Evolutionary conservation across 2,329 filamentous ascomycete genomes (phyloP).

Genomic region (Phyllosticta ampelicida): DNA sequence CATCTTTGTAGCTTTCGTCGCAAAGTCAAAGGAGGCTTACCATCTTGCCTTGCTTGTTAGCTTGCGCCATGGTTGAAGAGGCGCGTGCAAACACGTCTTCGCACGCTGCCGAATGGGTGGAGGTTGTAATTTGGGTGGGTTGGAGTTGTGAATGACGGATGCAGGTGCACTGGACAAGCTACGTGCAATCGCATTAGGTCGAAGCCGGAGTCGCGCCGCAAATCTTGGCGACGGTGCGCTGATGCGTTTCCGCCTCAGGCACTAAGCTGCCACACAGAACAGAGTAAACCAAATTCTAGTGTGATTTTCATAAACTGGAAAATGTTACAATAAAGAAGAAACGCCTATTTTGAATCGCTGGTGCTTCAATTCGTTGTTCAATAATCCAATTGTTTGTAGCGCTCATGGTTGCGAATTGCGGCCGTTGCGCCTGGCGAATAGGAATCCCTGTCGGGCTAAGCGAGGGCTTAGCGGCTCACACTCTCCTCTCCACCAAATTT

Average conservation of each 20-base stretch:
- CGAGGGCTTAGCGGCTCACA: conserved; percentile 10
- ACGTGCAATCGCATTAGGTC: conserved; percentile 6
- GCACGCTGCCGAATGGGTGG: not conserved
- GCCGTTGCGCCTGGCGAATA: conserved; percentile 5
- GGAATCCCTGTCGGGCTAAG: conserved; percentile 9
- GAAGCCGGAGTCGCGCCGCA: conserved; percentile 1
- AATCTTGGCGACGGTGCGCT: conserved; percentile 7
- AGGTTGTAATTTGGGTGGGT: not conserved
- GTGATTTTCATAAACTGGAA: too few species aligned
- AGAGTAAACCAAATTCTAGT: not conserved
- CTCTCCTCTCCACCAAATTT: conserved; percentile 11
- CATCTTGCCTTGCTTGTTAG: conserved; percentile 98
- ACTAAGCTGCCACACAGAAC: not conserved
- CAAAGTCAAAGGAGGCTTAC: conserved; percentile 49
- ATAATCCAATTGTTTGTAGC: not conserved
- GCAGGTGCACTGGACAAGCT: conserved; percentile 6
- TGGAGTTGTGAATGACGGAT: not conserved
- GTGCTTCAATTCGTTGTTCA: not conserved
- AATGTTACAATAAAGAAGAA: too few species aligned
- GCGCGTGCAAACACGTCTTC: conserved; percentile 32
- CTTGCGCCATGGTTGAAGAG: conserved; percentile 31
- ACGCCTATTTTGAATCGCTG: too few species aligned
- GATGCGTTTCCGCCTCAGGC: conserved; percentile 2
- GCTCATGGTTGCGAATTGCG: not conserved
- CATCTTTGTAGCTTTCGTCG: conserved; percentile 45